phyloP scores from a whole-genome alignment of 306 rosid genomes.

The Sicyos baderoa region DNA sequence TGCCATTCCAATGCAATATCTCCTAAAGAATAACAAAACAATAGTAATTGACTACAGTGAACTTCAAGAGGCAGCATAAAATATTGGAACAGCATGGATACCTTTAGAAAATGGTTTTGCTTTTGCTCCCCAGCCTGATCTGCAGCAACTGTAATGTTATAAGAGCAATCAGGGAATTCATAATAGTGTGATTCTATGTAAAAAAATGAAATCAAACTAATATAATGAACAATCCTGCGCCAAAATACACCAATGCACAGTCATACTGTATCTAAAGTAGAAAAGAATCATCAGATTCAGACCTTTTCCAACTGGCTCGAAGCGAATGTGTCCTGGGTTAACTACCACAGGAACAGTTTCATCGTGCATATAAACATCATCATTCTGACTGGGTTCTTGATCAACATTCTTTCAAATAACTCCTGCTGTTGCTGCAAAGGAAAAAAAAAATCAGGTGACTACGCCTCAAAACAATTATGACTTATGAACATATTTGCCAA shows the following conservation, averaged over 20 bases:
- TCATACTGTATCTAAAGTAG: too few species aligned
- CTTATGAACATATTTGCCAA: too few species aligned
- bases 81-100: too few species aligned
- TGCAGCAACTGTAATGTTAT: slow-evolving; percentile 34
- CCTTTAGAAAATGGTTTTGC: too few species aligned
- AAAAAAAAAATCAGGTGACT: too few species aligned
- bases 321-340: slow-evolving; percentile 38
- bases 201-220: slow-evolving; percentile 7
- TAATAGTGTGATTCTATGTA: not conserved
- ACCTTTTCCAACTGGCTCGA: slow-evolving; percentile 29
- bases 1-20: slow-evolving; percentile 75
- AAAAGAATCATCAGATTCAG: too few species aligned
- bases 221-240: not conserved
- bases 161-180: not conserved
- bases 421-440: too few species aligned
- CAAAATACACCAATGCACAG: not conserved
- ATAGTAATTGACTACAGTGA: slow-evolving; percentile 14
- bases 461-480: too few species aligned
- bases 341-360: too few species aligned
- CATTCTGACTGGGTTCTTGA: slow-evolving; percentile 14
- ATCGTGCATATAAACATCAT: slow-evolving; percentile 38
- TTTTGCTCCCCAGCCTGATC: slow-evolving; percentile 23
- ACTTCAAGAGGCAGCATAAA: too few species aligned
- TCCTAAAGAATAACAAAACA: slow-evolving; percentile 46
- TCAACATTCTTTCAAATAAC: too few species aligned